These are phyloP conservation scores for Cyclotella sp. DNA, from an alignment of 108 stramenopile genomes.

Conservation along the genomic window DNA sequence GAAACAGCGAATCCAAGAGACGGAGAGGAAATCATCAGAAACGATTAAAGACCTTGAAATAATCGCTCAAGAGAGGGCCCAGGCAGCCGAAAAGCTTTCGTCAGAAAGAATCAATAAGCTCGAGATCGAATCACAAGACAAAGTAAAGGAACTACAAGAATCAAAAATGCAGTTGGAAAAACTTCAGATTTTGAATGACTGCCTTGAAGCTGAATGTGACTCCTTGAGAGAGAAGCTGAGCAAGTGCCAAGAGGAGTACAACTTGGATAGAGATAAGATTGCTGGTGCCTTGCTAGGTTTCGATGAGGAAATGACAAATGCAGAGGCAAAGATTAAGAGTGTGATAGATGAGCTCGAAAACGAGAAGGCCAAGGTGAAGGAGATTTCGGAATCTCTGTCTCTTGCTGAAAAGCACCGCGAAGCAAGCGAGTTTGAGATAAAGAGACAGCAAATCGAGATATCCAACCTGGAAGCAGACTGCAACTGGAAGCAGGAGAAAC, in stretches of 20 bases:
- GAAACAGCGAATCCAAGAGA: neutral
- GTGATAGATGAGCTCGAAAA: constrained; percentile 35
- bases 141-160: neutral
- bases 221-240: constrained; percentile 18
- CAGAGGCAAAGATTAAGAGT: constrained; percentile 39
- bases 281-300: constrained; percentile 38
- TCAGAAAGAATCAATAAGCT: neutral
- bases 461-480: constrained; percentile 21
- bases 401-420: neutral
- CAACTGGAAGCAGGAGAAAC: constrained; percentile 27
- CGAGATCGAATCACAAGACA: neutral
- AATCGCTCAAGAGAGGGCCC: neutral
- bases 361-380: constrained; percentile 21
- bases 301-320: constrained; percentile 47
- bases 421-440: neutral
- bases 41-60: constrained; percentile 3
- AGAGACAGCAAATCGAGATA: constrained; percentile 13
- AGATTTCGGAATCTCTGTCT: neutral
- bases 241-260: constrained; percentile 30
- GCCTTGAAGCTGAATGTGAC: constrained; percentile 21
- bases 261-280: constrained; percentile 37
- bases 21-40: constrained; percentile 2
- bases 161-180: constrained; percentile 2
- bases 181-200: constrained; percentile 1
- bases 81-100: neutral